Percentiles rank a stretch among this genome's conserved stretches.
These are phyloP conservation scores for Cutaneotrichosporon cavernicola DNA, from an alignment of 1,284 basidiomycete genomes.

Conservation along the genomic window DNA sequence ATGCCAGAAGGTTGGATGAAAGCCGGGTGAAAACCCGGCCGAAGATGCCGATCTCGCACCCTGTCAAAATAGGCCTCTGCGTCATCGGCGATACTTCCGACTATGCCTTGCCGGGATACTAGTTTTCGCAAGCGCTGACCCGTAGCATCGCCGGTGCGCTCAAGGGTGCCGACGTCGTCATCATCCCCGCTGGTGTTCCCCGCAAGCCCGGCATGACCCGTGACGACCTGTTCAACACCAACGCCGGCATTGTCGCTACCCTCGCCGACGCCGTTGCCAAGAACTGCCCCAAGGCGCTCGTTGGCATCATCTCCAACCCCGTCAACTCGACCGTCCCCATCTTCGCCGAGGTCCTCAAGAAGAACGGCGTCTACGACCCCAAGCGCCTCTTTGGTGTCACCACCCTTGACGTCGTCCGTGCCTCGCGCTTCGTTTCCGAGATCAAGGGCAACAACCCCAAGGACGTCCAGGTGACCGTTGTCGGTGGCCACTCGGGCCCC, in stretches of 20 bases:
- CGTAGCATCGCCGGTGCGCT: conserved; percentile 75
- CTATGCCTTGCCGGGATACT: neutral
- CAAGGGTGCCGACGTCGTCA: conserved; percentile 80
- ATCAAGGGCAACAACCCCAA: conserved; percentile 63
- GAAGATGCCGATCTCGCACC: conserved; percentile 7
- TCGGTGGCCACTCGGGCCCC: conserved; percentile 94
- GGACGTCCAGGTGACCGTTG: conserved; percentile 73
- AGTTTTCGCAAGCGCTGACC: neutral
- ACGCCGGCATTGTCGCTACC: conserved; percentile 93
- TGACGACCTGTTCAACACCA: conserved; percentile 61
- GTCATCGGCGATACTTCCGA: conserved; percentile 6
- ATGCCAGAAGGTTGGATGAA: neutral
- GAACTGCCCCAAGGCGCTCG: conserved; percentile 81
- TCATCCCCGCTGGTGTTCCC: conserved; percentile 97
- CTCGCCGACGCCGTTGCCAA: conserved; percentile 86
- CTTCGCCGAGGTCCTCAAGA: conserved; percentile 92
- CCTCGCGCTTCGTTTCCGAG: conserved; percentile 90
- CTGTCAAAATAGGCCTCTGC: neutral
- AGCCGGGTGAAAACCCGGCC: neutral
- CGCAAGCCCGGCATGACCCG: conserved; percentile 80
- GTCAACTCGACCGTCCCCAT: conserved; percentile 98
- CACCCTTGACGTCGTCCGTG: conserved; percentile 94
- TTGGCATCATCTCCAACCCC: conserved; percentile 94
- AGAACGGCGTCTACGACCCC: conserved; percentile 84
- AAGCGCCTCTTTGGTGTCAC: conserved; percentile 95